Conservation (phyloP, 192 early-diverging fungal genomes). For the Linnemannia schmuckeri region DNA sequence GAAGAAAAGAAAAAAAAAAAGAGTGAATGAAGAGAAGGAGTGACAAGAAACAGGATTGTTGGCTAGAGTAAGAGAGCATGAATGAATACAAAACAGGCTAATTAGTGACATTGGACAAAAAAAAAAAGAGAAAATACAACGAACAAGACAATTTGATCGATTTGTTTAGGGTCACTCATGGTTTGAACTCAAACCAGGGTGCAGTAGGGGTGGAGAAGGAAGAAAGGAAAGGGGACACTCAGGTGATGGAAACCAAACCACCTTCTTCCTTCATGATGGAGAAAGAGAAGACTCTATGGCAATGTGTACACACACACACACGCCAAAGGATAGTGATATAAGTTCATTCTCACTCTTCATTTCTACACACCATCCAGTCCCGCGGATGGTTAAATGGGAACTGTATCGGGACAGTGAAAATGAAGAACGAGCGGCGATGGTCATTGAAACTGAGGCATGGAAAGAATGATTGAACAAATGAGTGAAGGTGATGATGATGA, state of each 20-base stretch:
- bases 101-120: background rate
- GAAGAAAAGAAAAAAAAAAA: background rate
- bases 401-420: no score
- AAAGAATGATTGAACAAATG: background rate
- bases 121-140: background rate
- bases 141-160: background rate
- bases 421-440: background rate
- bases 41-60: background rate
- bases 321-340: background rate
- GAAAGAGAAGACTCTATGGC: background rate
- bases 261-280: background rate
- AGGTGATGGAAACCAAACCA: background rate
- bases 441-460: background rate
- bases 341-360: background rate
- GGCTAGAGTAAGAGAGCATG: no score
- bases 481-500: background rate
- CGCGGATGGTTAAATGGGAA: background rate
- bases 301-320: no score
- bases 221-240: background rate
- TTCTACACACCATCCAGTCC: background rate
- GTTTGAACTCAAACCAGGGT: slow-evolving; percentile 7
- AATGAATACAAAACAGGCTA: background rate
- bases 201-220: background rate
- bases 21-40: background rate
- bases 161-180: background rate